A percentile compares a stretch with the other conserved stretches of the same genome.
phyloP scores from a whole-genome alignment of 208 protist genomes.

The Crithidia bombi region DNA sequence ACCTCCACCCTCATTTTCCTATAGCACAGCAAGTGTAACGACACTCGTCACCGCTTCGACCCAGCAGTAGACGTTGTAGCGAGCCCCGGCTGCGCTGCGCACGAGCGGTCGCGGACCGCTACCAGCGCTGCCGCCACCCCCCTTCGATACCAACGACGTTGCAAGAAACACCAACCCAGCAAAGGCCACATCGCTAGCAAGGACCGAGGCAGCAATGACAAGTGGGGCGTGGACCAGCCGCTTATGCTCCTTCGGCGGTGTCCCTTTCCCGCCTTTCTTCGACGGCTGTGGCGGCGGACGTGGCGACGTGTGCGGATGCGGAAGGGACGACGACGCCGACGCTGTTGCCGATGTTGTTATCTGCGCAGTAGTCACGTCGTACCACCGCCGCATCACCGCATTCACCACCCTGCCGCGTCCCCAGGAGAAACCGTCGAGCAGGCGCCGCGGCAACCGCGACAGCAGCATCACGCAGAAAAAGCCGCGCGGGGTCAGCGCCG shows the following conservation, averaged over 20 bases:
- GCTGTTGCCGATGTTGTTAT: background rate
- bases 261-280: background rate
- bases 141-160: constrained; percentile 8
- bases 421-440: constrained; percentile 6
- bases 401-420: background rate
- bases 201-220: background rate
- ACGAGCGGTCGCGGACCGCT: constrained; percentile 5
- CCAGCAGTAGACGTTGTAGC: constrained; percentile 34
- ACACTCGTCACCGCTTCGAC: constrained; percentile 12
- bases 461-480: constrained; percentile 34
- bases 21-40: background rate
- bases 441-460: constrained; percentile 21
- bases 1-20: too few species aligned
- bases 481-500: constrained; percentile 30
- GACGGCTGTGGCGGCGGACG: background rate
- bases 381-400: constrained; percentile 20
- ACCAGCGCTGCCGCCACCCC: background rate
- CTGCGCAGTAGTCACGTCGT: constrained; percentile 3
- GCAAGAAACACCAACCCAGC: constrained; percentile 14
- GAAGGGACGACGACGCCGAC: background rate
- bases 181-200: constrained; percentile 23
- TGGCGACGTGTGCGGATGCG: background rate
- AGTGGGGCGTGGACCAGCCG: constrained; percentile 11
- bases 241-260: background rate
- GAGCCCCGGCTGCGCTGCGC: constrained; percentile 10